Evolutionary conservation across 1,284 basidiomycete genomes (phyloP).

Genomic region (Ustilago xerochloae): DNA sequence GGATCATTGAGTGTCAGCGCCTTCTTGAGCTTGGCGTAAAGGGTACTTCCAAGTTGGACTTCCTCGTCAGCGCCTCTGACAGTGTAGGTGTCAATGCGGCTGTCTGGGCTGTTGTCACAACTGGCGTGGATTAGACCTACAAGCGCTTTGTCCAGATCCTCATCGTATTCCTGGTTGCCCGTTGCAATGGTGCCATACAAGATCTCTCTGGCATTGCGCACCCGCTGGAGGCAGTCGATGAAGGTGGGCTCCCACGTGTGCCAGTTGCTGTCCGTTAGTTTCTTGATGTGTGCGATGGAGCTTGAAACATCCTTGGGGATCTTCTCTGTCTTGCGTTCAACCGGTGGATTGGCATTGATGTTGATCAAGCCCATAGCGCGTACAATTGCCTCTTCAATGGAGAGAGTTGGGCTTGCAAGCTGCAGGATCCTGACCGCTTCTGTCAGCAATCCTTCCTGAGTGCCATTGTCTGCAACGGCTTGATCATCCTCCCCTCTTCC

Average conservation of each 20-base stretch:
- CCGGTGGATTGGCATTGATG: background rate
- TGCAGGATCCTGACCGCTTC: too few species aligned
- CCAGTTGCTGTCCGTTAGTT: background rate
- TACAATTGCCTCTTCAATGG: too few species aligned
- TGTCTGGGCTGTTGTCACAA: background rate
- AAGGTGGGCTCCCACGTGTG: conserved; percentile 3
- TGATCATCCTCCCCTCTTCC: too few species aligned
- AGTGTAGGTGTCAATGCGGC: background rate
- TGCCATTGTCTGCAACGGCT: too few species aligned
- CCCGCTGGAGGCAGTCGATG: conserved; percentile 1
- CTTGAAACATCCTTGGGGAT: background rate
- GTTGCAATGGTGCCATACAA: background rate
- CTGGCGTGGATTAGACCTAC: background rate
- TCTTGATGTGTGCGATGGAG: background rate
- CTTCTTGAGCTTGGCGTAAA: background rate
- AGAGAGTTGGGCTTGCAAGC: too few species aligned
- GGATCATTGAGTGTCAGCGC: background rate
- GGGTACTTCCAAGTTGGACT: background rate
- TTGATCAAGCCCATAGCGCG: too few species aligned
- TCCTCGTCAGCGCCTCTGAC: background rate
- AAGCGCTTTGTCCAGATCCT: background rate
- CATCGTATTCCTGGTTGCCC: background rate
- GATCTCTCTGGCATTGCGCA: background rate
- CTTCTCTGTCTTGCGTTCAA: too few species aligned
- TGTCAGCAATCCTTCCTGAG: too few species aligned